Base-by-base conservation (phyloP, 2,329 filamentous ascomycete species). In the Acrocalymma vagum region DNA sequence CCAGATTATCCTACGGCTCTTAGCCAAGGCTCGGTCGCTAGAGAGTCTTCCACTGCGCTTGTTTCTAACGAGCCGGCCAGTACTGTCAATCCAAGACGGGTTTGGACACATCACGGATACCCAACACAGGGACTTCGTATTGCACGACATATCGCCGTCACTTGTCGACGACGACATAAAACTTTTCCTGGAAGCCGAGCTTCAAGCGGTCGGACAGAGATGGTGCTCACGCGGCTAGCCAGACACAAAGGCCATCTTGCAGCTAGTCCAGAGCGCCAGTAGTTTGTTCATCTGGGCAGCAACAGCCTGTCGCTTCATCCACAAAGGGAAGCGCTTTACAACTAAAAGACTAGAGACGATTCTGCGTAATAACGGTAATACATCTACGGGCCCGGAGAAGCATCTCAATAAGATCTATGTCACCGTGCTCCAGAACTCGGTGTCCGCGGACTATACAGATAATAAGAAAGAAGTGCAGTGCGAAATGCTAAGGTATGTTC, bases 271-370 rank as follows among this genome's bases (percentile, higher is more conserved):
- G 9, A 65, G 46, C 29, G 44, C 68, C 9, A 41, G 53, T 31
- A 57, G 62, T 7, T 51, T 72, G 15, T 72, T 72, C 38, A 71
- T 72, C 28, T 68, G 54, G 38, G 63, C 69, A 3, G 49, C 56
- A 8, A 65, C 57, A 6, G 50, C 40, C 5, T 62, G 46, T 48
- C 51, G 53, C 10, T 63, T 51, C 22, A 48, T 65, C 27, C 17
- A n/a, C n/a, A n/a, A n/a, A n/a, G 31, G 35, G 10, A 36, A 29
- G 24, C 22, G 26, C 4, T 38, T 42, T 25, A 34, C 37, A 6
- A n/a, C 13, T 14, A 21, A 42, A 5, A 16, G 42, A 17, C 26
- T 53, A 17, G 13, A 38, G 5, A 29, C 18, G 11, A 39, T 47
- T 14, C 38, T 43, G 13, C 6, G 22, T 8, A 31, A 26, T 16